A percentile compares a stretch with the other conserved stretches of the same genome.
phyloP scores from a whole-genome alignment of 257 asterid species.

The Solanum tacnaense region DNA sequence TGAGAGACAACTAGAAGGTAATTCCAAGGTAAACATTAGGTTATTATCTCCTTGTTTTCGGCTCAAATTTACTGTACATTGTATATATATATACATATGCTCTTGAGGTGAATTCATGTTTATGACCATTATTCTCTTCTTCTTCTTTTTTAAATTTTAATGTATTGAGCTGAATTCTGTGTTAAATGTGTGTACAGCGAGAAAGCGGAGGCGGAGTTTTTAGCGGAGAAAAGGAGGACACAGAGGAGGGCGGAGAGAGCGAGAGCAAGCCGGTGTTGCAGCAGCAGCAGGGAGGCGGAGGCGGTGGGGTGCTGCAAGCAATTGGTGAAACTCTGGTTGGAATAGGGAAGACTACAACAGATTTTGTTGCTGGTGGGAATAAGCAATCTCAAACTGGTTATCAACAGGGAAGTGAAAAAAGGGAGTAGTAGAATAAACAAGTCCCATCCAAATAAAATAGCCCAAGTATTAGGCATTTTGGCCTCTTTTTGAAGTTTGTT shows the following conservation, averaged over 20 bases:
- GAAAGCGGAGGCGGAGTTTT: conserved; percentile 8
- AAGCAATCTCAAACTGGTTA: neutral
- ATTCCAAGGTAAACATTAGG: conserved; percentile 13
- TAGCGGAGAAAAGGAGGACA: neutral
- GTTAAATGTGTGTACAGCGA: neutral
- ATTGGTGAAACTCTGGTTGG: neutral
- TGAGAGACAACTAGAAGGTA: conserved; percentile 16
- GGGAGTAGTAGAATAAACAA: neutral
- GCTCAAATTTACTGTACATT: neutral
- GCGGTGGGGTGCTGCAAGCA: neutral
- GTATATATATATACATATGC: too few species aligned
- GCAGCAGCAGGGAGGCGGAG: neutral
- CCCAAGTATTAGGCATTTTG: too few species aligned
- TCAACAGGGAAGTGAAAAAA: neutral
- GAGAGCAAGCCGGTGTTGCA: neutral
- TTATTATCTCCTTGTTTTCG: neutral
- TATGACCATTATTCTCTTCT: neutral
- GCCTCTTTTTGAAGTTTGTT: too few species aligned
- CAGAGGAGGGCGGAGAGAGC: neutral
- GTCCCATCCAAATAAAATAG: too few species aligned
- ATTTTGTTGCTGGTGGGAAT: neutral
- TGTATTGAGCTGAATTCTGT: neutral
- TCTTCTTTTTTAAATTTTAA: neutral
- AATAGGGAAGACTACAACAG: neutral
- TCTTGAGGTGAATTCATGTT: neutral